Evolutionary conservation across 257 asterid genomes (phyloP).

Genomic region (Rehmannia glutinosa): DNA sequence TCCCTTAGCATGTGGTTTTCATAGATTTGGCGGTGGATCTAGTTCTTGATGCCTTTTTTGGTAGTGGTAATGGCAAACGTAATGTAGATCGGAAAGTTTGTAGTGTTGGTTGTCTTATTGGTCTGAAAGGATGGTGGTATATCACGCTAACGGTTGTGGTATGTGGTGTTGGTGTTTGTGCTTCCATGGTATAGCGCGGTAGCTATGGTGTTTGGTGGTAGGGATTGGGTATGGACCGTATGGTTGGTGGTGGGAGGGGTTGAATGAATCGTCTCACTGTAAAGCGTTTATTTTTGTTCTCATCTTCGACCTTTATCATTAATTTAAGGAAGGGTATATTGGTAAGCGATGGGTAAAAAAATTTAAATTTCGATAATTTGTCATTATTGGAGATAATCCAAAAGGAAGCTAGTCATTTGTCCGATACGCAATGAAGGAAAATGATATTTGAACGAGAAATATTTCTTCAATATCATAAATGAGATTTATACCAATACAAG

Average conservation of each 20-base stretch:
- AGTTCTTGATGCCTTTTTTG: background rate
- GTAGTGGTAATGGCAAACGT: background rate
- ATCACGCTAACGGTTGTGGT: background rate
- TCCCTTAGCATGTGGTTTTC: background rate
- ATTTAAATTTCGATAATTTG: background rate
- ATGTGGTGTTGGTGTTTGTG: background rate
- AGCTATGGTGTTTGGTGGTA: background rate
- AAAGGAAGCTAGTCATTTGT: conserved; percentile 4
- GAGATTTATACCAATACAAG: background rate
- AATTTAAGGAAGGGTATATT: background rate
- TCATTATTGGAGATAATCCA: conserved; percentile 3
- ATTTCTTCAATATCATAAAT: background rate
- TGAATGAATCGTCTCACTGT: background rate
- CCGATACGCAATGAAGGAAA: background rate
- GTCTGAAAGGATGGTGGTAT: background rate
- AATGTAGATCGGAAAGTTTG: background rate
- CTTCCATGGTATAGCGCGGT: background rate
- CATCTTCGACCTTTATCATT: background rate
- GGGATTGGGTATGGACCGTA: background rate
- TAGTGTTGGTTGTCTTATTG: background rate
- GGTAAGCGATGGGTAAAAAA: background rate
- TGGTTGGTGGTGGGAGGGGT: background rate
- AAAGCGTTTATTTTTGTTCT: background rate
- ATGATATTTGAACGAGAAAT: background rate
- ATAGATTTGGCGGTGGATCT: background rate